These are phyloP conservation scores for Aurantiochytrium sp. DNA, from an alignment of 108 stramenopile species.

Conservation along the genomic window DNA sequence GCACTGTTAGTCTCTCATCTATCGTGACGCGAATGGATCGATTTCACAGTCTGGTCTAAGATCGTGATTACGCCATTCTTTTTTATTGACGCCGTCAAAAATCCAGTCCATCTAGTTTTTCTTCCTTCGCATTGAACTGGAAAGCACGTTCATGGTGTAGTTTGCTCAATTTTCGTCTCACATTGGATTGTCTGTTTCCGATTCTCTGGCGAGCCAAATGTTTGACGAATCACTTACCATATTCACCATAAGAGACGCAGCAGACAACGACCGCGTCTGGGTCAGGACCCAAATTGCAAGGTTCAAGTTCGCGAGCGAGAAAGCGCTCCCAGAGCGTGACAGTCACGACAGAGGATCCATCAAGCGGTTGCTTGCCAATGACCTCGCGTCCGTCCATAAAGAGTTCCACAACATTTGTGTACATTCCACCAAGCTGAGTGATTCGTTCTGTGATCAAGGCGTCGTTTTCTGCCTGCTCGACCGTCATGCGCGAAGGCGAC, in stretches of 20 bases:
- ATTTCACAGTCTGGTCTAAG: no score
- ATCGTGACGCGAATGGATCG: background rate
- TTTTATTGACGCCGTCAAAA: no score
- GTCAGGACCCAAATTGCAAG: background rate
- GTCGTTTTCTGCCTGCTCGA: background rate
- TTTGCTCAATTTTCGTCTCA: no score
- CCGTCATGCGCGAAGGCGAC: background rate
- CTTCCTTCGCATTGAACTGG: no score
- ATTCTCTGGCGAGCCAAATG: no score
- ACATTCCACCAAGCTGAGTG: conserved; percentile 1
- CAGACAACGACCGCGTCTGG: background rate
- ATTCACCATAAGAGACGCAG: background rate
- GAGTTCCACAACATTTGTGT: background rate
- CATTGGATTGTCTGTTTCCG: no score
- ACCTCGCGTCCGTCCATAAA: background rate
- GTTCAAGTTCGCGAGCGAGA: background rate
- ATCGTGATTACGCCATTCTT: no score
- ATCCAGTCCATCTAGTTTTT: no score
- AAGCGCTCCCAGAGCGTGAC: background rate
- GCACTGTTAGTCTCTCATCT: background rate
- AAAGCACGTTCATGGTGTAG: no score
- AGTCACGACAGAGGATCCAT: background rate
- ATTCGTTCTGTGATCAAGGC: background rate
- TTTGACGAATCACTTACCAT: background rate
- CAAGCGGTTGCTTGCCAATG: background rate